A percentile compares a stretch with the other conserved stretches of the same genome.
Evolutionary conservation across 345 rosid species (phyloP).

Genomic region (Anacardium occidentale): DNA sequence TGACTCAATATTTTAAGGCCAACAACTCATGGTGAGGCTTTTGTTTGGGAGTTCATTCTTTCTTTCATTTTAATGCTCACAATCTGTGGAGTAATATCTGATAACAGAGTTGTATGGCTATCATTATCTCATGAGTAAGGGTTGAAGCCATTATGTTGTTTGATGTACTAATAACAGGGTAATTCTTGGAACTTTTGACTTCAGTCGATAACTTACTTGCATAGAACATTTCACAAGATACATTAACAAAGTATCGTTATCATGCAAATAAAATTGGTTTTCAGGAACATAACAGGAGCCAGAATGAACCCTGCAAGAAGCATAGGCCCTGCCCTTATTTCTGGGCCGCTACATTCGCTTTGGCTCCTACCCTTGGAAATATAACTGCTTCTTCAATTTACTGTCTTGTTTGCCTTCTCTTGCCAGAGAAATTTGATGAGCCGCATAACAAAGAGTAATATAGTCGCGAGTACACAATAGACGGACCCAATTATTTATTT

Average conservation of each 20-base stretch:
- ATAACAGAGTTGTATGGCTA: conserved; percentile 26
- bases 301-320: conserved; percentile 28
- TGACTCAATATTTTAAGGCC: conserved; percentile 1
- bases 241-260: too few relatives aligned
- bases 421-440: conserved; percentile 2
- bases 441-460: not conserved
- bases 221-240: too few relatives aligned
- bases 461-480: too few relatives aligned
- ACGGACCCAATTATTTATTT: too few relatives aligned
- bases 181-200: too few relatives aligned
- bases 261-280: not conserved
- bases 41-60: conserved; percentile 27
- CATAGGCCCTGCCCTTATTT: conserved; percentile 19
- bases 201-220: too few relatives aligned
- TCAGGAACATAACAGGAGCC: conserved; percentile 23
- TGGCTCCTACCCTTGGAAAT: conserved; percentile 15
- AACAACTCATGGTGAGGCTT: conserved; percentile 13
- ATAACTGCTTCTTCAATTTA: conserved; percentile 11
- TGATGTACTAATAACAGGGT: conserved; percentile 20
- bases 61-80: conserved; percentile 30
- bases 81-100: conserved; percentile 29
- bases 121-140: conserved; percentile 17
- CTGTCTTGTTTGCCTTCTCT: conserved; percentile 16
- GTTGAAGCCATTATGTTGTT: conserved; percentile 19
- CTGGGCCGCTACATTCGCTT: not conserved